Evolutionary conservation across 768 basidiomycete genomes (phyloP), one percentile per base, ranked within the genome.

Genomic region (Trametopsis cervina): DNA sequence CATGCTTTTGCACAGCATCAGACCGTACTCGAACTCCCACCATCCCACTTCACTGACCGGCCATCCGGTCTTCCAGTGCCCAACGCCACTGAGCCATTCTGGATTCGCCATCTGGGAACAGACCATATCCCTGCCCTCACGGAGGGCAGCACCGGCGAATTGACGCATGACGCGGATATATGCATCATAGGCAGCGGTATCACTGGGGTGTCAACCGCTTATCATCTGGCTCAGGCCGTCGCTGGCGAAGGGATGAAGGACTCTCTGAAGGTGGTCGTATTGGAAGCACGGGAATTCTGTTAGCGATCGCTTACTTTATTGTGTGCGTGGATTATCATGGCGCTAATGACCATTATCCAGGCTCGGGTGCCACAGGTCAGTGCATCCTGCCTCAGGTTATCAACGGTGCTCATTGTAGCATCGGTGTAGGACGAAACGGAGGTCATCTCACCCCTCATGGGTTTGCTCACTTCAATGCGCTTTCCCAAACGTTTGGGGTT

Each of bases 271-370:
- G 71, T 83, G 0, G 78, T 82, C 15, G 68, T 94, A 11, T 63
- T 96, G 7, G 92, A 95, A 59, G 93, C 90, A 3, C 70, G 93
- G 56, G 84, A 89, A 58, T 85, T 93, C 63, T 87, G 91, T 90
- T 20, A 66, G 87, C 24, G 26, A 55, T 71, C 41, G 3, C 18
- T 24, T 11, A n/a, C n/a, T n/a, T n/a, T 37, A 7, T 6, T 11
- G 11, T 20, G 33, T 3, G 12, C 11, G 40, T 40, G 17, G 15
- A 5, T n/a, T 25, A 17, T 10, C 46, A n/a, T 21, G 25, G 13
- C 13, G 24, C 38, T 25, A 20, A 37, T 39, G 40, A n/a, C n/a
- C n/a, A n/a, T n/a, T n/a, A n/a, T 13, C 4, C 61, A 83, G 84
- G 84, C 63, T 78, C 83, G 43, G 85, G 87, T 33, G 84, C 87